Base-by-base conservation (phyloP, 2,329 filamentous ascomycete species). In the Teratosphaeria pseudoeucalypti region DNA sequence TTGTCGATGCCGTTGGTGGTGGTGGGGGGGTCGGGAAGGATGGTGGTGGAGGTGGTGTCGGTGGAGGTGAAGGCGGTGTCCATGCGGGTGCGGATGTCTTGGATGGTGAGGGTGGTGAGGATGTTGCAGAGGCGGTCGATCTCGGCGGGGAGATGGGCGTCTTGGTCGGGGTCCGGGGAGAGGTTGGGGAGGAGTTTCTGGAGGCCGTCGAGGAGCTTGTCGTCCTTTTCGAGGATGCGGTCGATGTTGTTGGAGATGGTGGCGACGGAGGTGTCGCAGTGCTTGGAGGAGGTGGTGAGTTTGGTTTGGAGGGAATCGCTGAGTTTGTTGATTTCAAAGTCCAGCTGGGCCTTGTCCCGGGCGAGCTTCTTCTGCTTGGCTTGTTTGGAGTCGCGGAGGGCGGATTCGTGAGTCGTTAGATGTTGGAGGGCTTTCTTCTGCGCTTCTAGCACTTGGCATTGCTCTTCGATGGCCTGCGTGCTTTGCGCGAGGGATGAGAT, bases 131-230 rank as follows among this genome's bases (percentile, higher is more conserved):
- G 78, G 61, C 79, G 79, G 52, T 81, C 78, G 10, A 86, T 74
- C 2, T 77, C 78, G 55, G 84, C 80, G 10, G 49, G 23, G 56
- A 34, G 52, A 9, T 82, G 55, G 6, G 59, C 61, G 7, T 67
- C 79, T 0, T 77, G 75, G 27, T 80, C 75, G 54, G 80, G 77
- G 4, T 76, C 76, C 10, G 71, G 64, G 1, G 83, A 76, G 3
- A 89, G 77, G 64, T 85, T 84, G 60, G 79, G 80, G 0, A 85
- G 80, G 1, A 89, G 77, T 64, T 87, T 87, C 67, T 87, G 84
- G 2, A 90, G 74, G 60, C 84, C 84, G 23, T 81, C 76, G 1
- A 89, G 74, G 2, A 89, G 76, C 62, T 82, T 84, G 67, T 89
- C 85, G 61, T 90, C 86, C 1, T 71, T 72, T 47, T 71, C 70